These are phyloP conservation scores for Rhizophagus prolifer DNA, from an alignment of 192 early-diverging fungal genomes.

Conservation along the genomic window DNA sequence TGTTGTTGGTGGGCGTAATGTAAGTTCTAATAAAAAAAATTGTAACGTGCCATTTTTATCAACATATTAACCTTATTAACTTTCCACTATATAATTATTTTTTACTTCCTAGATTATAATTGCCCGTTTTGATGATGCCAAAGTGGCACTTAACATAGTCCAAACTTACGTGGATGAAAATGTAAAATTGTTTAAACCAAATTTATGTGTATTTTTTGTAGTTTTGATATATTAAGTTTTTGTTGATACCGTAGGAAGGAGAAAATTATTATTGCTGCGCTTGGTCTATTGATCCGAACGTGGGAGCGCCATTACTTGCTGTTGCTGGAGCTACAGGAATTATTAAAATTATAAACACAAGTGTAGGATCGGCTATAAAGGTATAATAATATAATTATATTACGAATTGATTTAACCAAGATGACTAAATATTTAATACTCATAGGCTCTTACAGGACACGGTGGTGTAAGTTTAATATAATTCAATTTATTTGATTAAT, in stretches of 20 bases:
- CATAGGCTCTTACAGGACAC: constrained; percentile 24
- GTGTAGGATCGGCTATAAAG: background rate
- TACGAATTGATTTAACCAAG: background rate
- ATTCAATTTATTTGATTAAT: background rate
- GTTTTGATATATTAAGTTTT: background rate
- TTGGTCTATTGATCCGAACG: constrained; percentile 21
- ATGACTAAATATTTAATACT: background rate
- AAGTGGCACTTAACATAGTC: background rate
- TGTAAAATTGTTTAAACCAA: constrained; percentile 6
- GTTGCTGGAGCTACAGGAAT: constrained; percentile 22
- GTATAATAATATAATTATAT: background rate
- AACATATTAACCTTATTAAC: background rate
- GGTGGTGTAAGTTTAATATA: constrained; percentile 23
- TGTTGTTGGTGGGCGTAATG: constrained; percentile 12
- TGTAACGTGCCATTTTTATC: background rate
- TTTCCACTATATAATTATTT: background rate
- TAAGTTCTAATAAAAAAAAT: background rate
- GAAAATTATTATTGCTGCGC: constrained; percentile 31
- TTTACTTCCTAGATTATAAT: background rate
- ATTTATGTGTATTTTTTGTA: background rate
- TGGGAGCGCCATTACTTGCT: constrained; percentile 19
- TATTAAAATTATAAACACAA: constrained; percentile 23
- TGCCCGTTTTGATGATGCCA: background rate
- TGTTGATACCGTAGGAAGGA: background rate
- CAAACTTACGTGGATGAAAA: constrained; percentile 25